phyloP scores from a whole-genome alignment of 2,329 filamentous ascomycete genomes.

The Microdochium bolleyi region DNA sequence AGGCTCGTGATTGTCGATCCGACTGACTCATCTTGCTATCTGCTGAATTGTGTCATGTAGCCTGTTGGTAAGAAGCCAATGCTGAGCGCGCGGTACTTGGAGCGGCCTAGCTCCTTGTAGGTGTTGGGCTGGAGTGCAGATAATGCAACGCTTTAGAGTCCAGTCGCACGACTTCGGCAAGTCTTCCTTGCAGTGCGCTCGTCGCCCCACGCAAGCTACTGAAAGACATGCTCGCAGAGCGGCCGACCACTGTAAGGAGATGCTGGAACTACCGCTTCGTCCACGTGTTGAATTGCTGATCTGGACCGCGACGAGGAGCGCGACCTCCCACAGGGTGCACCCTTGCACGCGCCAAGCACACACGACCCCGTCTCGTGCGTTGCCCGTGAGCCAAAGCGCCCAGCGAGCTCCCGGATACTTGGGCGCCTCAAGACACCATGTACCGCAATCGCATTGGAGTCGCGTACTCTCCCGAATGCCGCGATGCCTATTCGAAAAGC shows the following conservation, averaged over 20 bases:
- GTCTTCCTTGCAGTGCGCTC: neutral
- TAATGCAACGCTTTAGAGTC: neutral
- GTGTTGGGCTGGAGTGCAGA: neutral
- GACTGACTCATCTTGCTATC: neutral
- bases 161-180: neutral
- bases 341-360: neutral
- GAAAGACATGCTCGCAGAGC: neutral
- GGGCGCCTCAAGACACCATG: neutral
- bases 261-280: neutral
- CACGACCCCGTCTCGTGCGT: neutral
- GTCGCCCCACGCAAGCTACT: neutral
- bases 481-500: neutral
- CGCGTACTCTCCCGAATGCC: neutral
- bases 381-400: neutral
- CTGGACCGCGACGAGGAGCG: neutral
- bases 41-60: neutral
- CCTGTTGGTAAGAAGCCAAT: neutral
- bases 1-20: neutral
- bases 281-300: neutral
- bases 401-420: neutral
- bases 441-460: neutral
- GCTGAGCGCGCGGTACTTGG: neutral
- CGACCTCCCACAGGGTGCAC: neutral
- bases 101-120: neutral
- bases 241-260: neutral